Evolutionary conservation across 352 stramenopile genomes (phyloP), one percentile per base, ranked within the genome.

Genomic region (Pythium pyrilobum): DNA sequence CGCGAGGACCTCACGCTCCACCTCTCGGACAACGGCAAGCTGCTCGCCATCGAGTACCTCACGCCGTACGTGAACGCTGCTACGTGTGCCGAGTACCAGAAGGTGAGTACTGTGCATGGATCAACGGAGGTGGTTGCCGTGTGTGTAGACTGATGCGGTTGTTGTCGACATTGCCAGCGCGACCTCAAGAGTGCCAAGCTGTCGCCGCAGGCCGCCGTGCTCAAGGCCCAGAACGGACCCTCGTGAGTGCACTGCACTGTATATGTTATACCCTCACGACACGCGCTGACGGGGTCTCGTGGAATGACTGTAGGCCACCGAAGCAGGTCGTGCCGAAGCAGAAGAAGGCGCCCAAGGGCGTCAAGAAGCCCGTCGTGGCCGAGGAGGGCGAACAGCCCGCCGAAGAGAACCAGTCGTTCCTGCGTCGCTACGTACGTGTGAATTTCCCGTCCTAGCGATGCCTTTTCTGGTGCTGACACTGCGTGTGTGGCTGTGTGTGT

Each of bases 1-100:
- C 82, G 80, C 53, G 82, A 93, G 62, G 80, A 93, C 56, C 68
- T 93, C 32, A 68, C 82, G 59, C 89, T 93, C 67, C 82, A 93
- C 62, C 51, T 93, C 28, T 86, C 78, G 39, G 78, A 89, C 58
- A 74, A 65, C 34, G 79, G 79, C 52, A 81, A 90, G 54, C 69
- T 93, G n/a, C 56, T 91, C 23, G 72, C 76, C 23, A 89, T 93
- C 38, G 82, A 93, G 54, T 93, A 88, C 60, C 67, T 88, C 37
- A 90, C 82, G 51, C 77, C 81, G 8, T 77, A 77, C 48, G 33
- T 89, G 42, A 44, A 55, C 13, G 41, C 62, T 0, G 53, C 54
- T 2, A 58, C 58, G 5, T 93, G 80, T 37, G 42, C 52, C 24
- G 72, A 80, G 53, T 76, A 81, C 57, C 54, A 73, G 34, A 85